A percentile compares a stretch with the other conserved stretches of the same genome.
Evolutionary conservation across 1,284 basidiomycete genomes (phyloP).

Genomic region (Fomitopsis schrenkii): DNA sequence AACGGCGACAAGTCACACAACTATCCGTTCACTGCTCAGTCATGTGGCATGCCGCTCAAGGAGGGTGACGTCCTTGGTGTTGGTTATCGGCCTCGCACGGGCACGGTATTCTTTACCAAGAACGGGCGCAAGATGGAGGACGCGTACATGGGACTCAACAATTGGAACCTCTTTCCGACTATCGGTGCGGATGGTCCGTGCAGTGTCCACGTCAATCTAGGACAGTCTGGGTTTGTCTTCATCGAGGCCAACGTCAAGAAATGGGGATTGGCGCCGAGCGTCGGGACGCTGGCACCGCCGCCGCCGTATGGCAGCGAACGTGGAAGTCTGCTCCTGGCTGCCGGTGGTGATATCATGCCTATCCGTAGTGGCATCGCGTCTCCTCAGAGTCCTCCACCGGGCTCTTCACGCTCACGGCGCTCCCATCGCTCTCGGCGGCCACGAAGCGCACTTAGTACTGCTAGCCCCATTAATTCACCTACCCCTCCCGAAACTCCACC

Average conservation of each 20-base stretch:
- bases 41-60: slow-evolving; percentile 83
- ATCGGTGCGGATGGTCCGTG: slow-evolving; percentile 93
- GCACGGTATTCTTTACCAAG: slow-evolving; percentile 96
- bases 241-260: slow-evolving; percentile 99
- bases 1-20: slow-evolving; percentile 98
- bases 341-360: slow-evolving; percentile 62
- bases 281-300: slow-evolving; percentile 91
- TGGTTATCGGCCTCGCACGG: slow-evolving; percentile 89
- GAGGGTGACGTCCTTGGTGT: slow-evolving; percentile 95
- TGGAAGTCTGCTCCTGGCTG: slow-evolving; percentile 90
- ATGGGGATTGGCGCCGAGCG: slow-evolving; percentile 94
- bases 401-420: slow-evolving; percentile 51
- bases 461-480: slow-evolving; percentile 33
- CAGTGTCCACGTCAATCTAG: slow-evolving; percentile 92
- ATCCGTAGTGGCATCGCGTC: slow-evolving; percentile 31
- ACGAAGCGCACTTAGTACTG: slow-evolving; percentile 29
- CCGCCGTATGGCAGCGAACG: slow-evolving; percentile 94
- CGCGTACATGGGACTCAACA: slow-evolving; percentile 84
- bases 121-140: slow-evolving; percentile 95
- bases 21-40: slow-evolving; percentile 88
- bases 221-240: slow-evolving; percentile 95
- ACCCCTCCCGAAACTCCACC: slow-evolving; percentile 57
- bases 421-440: slow-evolving; percentile 53
- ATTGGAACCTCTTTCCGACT: slow-evolving; percentile 92
- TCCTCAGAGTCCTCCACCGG: slow-evolving; percentile 39